These are phyloP conservation scores for Falciphora oryzae DNA, from an alignment of 2,329 filamentous ascomycete species.

Conservation along the genomic window DNA sequence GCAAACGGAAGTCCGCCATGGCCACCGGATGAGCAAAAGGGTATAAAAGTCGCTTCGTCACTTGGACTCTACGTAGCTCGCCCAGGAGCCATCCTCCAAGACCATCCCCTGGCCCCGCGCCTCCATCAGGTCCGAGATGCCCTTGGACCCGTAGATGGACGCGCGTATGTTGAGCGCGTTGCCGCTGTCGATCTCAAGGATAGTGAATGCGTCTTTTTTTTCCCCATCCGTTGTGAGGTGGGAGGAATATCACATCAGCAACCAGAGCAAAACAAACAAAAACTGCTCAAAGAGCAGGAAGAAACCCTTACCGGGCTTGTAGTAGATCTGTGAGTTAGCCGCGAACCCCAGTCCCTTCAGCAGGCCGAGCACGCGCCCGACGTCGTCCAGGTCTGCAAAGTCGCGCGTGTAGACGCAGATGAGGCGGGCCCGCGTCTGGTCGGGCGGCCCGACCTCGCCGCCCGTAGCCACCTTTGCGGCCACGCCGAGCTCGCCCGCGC, in stretches of 20 bases:
- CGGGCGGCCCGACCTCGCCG: constrained; percentile 36
- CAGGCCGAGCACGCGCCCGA: constrained; percentile 59
- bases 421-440: constrained; percentile 44
- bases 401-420: constrained; percentile 76
- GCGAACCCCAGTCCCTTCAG: constrained; percentile 56
- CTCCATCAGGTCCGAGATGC: constrained; percentile 8
- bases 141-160: constrained; percentile 19
- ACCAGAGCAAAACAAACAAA: neutral
- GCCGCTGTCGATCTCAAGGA: constrained; percentile 53
- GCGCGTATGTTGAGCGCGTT: constrained; percentile 60
- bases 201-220: constrained; percentile 58
- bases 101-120: neutral
- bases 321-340: constrained; percentile 55
- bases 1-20: too few species aligned
- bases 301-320: constrained; percentile 58
- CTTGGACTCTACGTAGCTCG: too few species aligned
- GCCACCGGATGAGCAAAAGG: too few species aligned
- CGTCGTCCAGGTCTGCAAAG: constrained; percentile 63
- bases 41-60: too few species aligned
- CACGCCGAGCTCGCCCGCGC: constrained; percentile 63
- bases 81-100: neutral
- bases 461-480: constrained; percentile 56
- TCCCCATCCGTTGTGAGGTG: too few species aligned
- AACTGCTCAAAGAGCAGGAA: neutral
- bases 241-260: too few species aligned